A percentile compares a stretch with the other conserved stretches of the same genome.
phyloP scores from a whole-genome alignment of 345 rosid genomes.

The Eucalyptus lansdowneana region DNA sequence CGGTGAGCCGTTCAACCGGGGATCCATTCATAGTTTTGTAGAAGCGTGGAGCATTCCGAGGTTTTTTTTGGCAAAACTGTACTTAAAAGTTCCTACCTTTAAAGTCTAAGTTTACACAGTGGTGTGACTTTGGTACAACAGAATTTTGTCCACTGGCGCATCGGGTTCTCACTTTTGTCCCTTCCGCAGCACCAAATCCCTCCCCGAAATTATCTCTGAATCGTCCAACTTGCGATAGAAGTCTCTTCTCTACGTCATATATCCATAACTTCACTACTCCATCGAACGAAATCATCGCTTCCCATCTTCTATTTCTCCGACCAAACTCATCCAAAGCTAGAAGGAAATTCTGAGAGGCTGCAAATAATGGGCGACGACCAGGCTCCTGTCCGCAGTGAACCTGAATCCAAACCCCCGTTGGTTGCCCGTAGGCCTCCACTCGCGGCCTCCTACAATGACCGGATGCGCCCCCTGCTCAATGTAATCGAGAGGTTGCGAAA shows the following conservation, averaged over 20 bases:
- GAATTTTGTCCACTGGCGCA: background rate
- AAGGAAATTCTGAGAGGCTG: background rate
- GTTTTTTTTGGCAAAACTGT: background rate
- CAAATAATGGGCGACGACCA: background rate
- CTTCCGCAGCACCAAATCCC: background rate
- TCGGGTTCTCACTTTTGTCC: background rate
- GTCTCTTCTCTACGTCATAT: background rate
- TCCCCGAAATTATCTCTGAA: background rate
- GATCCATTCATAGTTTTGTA: no score
- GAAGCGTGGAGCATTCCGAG: background rate
- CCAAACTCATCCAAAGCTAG: background rate
- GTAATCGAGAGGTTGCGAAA: conserved; percentile 28
- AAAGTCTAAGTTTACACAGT: background rate
- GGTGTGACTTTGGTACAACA: background rate
- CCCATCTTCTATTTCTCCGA: background rate
- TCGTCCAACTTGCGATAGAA: background rate
- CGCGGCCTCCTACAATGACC: conserved; percentile 20
- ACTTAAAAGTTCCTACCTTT: background rate
- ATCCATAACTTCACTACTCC: background rate
- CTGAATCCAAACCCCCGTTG: background rate
- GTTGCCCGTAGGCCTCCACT: background rate
- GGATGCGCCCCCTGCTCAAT: conserved; percentile 35
- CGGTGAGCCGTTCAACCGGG: no score
- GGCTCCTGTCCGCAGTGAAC: background rate
- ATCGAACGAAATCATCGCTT: background rate